A percentile compares a stretch with the other conserved stretches of the same genome.
Evolutionary conservation across 2,329 filamentous ascomycete genomes (phyloP).

Genomic region (Aspergillus sp.): DNA sequence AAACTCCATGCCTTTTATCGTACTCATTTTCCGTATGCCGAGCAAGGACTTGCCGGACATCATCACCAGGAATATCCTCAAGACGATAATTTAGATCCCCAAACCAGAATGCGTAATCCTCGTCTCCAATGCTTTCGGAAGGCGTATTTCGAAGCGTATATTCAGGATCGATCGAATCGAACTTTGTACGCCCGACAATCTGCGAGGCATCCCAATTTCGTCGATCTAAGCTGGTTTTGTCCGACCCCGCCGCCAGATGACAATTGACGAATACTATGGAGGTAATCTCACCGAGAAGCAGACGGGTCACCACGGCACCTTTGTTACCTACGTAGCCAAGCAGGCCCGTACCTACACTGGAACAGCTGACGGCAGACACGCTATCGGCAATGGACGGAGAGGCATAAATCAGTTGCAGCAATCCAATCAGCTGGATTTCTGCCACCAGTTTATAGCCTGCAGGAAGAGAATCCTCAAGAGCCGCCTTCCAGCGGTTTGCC

Average conservation of each 20-base stretch:
- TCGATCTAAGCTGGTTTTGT: conserved; percentile 73
- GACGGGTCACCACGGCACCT: conserved; percentile 76
- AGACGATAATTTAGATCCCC: conserved; percentile 95
- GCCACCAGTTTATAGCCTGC: conserved; percentile 73
- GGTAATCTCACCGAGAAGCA: conserved; percentile 87
- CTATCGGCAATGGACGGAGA: conserved; percentile 72
- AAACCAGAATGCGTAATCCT: conserved; percentile 95
- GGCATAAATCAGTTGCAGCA: conserved; percentile 82
- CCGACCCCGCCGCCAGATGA: conserved; percentile 84
- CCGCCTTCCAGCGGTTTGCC: conserved; percentile 76
- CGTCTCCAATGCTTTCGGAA: conserved; percentile 71
- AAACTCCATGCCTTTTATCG: conserved; percentile 51
- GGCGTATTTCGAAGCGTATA: conserved; percentile 58
- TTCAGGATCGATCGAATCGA: conserved; percentile 70
- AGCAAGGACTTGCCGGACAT: conserved; percentile 80
- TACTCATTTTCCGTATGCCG: conserved; percentile 81
- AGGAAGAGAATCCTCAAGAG: conserved; percentile 72
- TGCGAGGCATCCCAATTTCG: conserved; percentile 88
- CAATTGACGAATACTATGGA: conserved; percentile 86
- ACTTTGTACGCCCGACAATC: conserved; percentile 72
- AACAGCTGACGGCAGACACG: conserved; percentile 78
- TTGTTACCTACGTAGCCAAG: conserved; percentile 97
- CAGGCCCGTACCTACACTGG: conserved; percentile 81
- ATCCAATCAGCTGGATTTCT: conserved; percentile 80
- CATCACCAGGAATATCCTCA: conserved; percentile 82